A percentile compares a stretch with the other conserved stretches of the same genome.
phyloP scores from a whole-genome alignment of 2,329 filamentous ascomycete genomes.

The Neonectria punicea region DNA sequence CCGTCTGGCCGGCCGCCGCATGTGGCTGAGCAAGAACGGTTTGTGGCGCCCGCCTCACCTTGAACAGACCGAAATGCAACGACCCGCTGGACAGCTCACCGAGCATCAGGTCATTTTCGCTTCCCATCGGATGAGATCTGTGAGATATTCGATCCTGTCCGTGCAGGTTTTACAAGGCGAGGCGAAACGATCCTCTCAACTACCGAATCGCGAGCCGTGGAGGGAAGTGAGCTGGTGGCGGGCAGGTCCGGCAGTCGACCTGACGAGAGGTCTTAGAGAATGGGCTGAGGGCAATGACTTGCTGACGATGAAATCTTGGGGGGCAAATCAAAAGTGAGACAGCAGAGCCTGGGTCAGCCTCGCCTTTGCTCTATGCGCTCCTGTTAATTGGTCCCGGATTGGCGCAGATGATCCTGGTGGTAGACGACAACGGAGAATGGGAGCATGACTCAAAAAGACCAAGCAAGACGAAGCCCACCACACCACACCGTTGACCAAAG shows the following conservation, averaged over 20 bases:
- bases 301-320: background rate
- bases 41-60: constrained; percentile 27
- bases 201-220: constrained; percentile 5
- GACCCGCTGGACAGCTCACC: background rate
- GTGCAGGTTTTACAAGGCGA: constrained; percentile 5
- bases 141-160: constrained; percentile 3
- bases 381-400: background rate
- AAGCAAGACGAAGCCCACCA: background rate
- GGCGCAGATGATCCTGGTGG: background rate
- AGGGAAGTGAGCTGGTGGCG: constrained; percentile 15
- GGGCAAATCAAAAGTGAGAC: constrained; percentile 7
- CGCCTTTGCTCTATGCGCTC: constrained; percentile 1
- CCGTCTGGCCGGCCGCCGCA: constrained; percentile 12
- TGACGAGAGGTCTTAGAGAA: constrained; percentile 18
- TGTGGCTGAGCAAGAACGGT: constrained; percentile 30
- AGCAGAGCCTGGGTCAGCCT: background rate
- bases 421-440: background rate
- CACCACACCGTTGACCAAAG: background rate
- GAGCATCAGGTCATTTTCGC: constrained; percentile 22
- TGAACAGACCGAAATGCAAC: background rate
- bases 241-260: constrained; percentile 18
- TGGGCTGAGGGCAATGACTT: constrained; percentile 15
- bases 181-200: constrained; percentile 8
- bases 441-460: background rate
- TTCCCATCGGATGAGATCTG: constrained; percentile 9